Base-by-base conservation (phyloP, 2,329 filamentous ascomycete genomes). In the Camillea tinctor region DNA sequence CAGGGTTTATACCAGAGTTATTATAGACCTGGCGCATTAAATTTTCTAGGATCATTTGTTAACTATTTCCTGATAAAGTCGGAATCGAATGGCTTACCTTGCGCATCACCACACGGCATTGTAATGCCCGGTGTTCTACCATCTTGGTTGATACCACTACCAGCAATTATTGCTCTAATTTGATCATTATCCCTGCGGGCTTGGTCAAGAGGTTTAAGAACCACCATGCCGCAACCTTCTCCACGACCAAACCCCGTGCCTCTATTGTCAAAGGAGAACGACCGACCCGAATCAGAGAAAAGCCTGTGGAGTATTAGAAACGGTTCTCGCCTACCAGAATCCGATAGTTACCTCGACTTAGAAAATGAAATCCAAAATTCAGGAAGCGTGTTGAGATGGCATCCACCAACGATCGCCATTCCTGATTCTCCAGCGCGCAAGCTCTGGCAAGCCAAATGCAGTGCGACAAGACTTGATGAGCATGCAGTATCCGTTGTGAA, bases 241-340 rank as follows among this genome's bases (percentile, higher is more conserved):
- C 84, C 87, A 9, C 86, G 80, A 0, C 81, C 85, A 64, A 87
- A 90, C 0, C 87, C 88, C 48, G 80, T 80, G 4, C 80, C 84
- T 52, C 76, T 73, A 19, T 72, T 70, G 64, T 84, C 84, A 64
- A 80, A 84, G 26, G 82, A 81, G 54, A 78, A 79, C 15, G 80
- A 85, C 44, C 79, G 76, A 1, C 83, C 83, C 0, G 79, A 77
- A 26, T 83, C 78, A 1, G 81, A 82, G 22, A 87, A 77, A 53
- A 84, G 67, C 68, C 68, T 79, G 64, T 71, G 1, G n/a, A 23
- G 1, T 50, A 19, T 59, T 49, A 64, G 56, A 56, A 23, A 55
- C 67, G 66, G 19, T 63, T 70, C 40, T 54, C 57, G 7, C 62
- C 60, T 65, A 66, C 69, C 52, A 58, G 61, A 65, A 74, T 61